Evolutionary conservation across 306 rosid genomes (phyloP), one percentile per base, ranked within the genome.

Genomic region (Casuarina cunninghamiana): DNA sequence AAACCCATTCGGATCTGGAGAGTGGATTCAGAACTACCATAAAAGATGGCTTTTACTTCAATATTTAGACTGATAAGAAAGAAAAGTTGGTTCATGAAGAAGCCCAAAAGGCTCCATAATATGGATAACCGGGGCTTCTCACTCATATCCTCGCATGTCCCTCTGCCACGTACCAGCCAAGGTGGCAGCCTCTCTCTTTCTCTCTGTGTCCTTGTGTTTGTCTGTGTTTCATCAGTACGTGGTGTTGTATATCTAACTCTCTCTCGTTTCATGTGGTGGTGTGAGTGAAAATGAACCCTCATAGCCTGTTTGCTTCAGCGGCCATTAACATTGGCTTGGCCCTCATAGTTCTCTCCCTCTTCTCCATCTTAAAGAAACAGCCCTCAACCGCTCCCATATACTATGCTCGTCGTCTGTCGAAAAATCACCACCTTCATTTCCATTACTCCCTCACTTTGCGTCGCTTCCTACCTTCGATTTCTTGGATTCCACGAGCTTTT

Each of bases 271-370:
- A 12, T 15, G 8, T 62, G 32, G 1, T 5, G 13, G 12, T 58
- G 26, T 4, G 5, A 42, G 3, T n/a, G 46, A 10, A 2, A 74
- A 93, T 94, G 98, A 81, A 89, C 57, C 80, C 90, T 8, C 86
- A 81, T 16, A 83, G 98, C 73, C 89, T 94, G 10, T 32, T 90
- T 5, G 97, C 98, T 43, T 94, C 97, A 2, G 97, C 97, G 21
- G 83, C 89, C 77, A 88, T 90, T 63, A 94, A 94, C 95, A 82
- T 92, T 60, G 96, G 96, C 3, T 54, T 91, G 61, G 95, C 98
- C 43, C 26, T 90, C n/a, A 69, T 92, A 15, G 77, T 75, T 13
- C 95, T 95, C 44, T 71, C 97, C 2, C 90, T 95, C 48, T 95
- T 92, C 83, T 88, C 98, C 79, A 69, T 92, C 21, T 89, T 95